Base-by-base conservation (phyloP, 257 asterid species). In the Solanum medicagineum region DNA sequence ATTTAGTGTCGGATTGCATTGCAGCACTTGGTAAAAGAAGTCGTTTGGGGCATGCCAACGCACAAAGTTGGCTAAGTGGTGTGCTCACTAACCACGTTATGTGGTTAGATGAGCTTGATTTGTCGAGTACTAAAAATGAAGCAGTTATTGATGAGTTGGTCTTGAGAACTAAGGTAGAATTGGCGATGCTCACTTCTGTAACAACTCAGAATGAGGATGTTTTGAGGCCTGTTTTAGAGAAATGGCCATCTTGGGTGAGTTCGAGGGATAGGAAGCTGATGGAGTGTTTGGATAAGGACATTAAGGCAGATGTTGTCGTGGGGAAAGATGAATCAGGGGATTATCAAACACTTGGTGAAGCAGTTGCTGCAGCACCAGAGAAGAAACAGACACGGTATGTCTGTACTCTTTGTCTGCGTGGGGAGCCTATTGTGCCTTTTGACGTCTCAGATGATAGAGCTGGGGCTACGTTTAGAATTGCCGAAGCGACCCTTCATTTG, bases 71-170 rank as follows among this genome's bases (percentile, higher is more conserved):
- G 93, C 89, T 93, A 1, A 93, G 96, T 63, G 91, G 89, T 1
- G 88, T 88, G 55, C 91, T 92, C 24, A 91, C 94, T 7, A 92
- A 93, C 59, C 95, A 91, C n/a, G 89, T 74, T 20, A 89, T 94
- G 7, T 93, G 95, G 62, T 60, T 73, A 1, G 95, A 93, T 12
- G 96, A 90, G 54, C 89, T 93, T 51, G 4, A 12, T 49, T 26
- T 44, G 11, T 3, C 44, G 40, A 32, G 81, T 29, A 12, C 68
- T 5, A 26, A 66, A 1, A 26, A 79, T n/a, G 85, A 85, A 17
- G 26, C 36, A 4, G 2, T 81, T 26, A 55, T 90, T 36, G 86
- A 85, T 3, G 90, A 88, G 17, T 73, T 90, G 83, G 84, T 90
- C 12, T 57, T 86, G 4, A 81, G 90, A 86, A 88, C 92, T 13